Base-by-base conservation (phyloP, 2,329 filamentous ascomycete genomes). In the Aspergillus sp. region DNA sequence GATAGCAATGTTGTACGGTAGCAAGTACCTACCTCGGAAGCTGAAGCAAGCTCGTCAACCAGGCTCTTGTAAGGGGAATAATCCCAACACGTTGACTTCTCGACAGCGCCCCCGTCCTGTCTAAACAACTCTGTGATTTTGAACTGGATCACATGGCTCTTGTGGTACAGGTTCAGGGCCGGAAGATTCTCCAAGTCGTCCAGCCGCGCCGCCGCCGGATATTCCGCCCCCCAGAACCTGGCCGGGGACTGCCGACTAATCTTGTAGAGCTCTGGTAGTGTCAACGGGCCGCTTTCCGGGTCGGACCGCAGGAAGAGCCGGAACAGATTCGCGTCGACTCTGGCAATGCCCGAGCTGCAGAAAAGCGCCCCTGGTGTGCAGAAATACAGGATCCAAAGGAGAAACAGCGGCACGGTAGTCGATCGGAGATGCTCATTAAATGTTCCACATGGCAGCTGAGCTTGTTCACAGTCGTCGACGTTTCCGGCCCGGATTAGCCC, bases 141-240 rank as follows among this genome's bases (percentile, higher is more conserved):
- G 29, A 49, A 50, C 25, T 48, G 44, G 4, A 44, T 29, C 14
- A 52, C 44, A 34, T 52, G 49, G 29, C 44, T 46, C 17, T 34
- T 37, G 28, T 53, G 47, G 29, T 48, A 49, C 8, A 49, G 30
- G 8, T 40, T 42, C 24, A 48, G 34, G 4, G 39, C 41, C 0
- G 46, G 40, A 11, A 48, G 38, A 26, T 52, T 52, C 24, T 52
- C 49, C 31, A 50, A 25, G 20, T 52, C 49, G 30, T 53, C 49
- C 15, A 51, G 33, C 14, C 44, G 48, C 7, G 47, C 45, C 14
- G 47, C 37, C 11, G 45, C 32, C 2, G 47, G 45, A 19, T 51
- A 52, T 5, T 31, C 30, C 1, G 45, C 44, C 8, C 47, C 48
- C 49, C 49, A 52, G 34, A 50, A 51, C 8, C 43, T 41, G 12